Base-by-base conservation (phyloP, 2,329 filamentous ascomycete species). In the Emmonsiellopsis sp. region DNA sequence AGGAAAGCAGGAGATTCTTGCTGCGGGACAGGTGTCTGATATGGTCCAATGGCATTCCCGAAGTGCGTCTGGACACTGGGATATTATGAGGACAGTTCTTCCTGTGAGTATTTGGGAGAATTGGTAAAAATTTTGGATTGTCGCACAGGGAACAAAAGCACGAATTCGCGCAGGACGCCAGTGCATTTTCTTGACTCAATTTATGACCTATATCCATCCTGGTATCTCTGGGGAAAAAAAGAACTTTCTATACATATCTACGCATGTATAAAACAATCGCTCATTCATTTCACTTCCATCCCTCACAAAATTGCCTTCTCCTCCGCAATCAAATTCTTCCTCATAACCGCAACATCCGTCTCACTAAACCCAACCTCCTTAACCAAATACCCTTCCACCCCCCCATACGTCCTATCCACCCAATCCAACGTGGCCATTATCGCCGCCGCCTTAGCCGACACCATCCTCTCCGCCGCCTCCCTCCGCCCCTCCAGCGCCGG, bases 51-150 rank as follows among this genome's bases (percentile, higher is more conserved):
- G 82, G 76, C 90, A 95, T 65, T 77, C 83, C 63, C 76, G 81
- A 63, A 88, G 87, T 62, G 91, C 91, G 0, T 66, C 87, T 51
- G 87, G 87, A 8, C 93, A 98, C 72, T 98, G 93, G 93, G 75
- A 73, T 43, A 85, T 98, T 46, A 98, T 98, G 90, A 82, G 93
- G 64, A 81, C 74, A 0, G 90, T 96, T 2, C 61, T 97, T 57
- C 90, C 91, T 1, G 76, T 76, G 53, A 73, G 73, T 10, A 81
- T 97, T 31, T 98, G 93, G 93, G 86, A 95, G 73, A 80, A 82
- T 63, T 97, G 89, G 88, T 95, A 70, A 79, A 31, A 21, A 42
- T 13, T 44, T 44, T 39, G 31, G 2, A n/a, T 32, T 27, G 43
- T 17, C 11, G 32, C n/a, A 13, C 11, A 11, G 11, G 31, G 10